Base-by-base conservation (phyloP, 345 rosid genomes). In the Salix caprea region DNA sequence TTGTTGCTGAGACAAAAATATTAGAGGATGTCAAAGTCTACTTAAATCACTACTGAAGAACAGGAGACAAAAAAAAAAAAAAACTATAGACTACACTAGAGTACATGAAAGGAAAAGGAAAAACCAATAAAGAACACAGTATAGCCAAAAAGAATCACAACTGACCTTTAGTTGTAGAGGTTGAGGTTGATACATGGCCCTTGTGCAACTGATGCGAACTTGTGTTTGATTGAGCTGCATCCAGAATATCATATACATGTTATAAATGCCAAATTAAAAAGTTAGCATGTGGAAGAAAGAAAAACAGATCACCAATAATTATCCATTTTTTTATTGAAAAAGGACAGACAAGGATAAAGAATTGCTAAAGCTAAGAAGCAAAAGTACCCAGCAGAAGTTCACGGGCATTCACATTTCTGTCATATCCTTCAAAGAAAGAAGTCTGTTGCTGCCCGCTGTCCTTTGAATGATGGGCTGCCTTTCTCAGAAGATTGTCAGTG, bases 91-190 rank as follows among this genome's bases (percentile, higher is more conserved):
- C 62, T 2, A 28, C 48, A 5, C 8, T 4, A 44, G 36, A 2
- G 16, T 13, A 19, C 23, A 18, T 48, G 12, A 50, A 65, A 34
- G 18, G 10, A 15, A 5, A 26, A 21, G 19, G 19, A 46, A 65
- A 74, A 58, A 13, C 0, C 39, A 23, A 16, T 0, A 50, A 40
- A 37, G 24, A 23, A 36, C 15, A 23, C 12, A 14, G 67, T 28
- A 50, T 13, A 50, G 32, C 37, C 34, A 37, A 58, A 2, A 28
- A 13, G 46, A 44, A 65, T 37, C 28, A 30, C 75, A 50, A 23
- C 52, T 67, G 14, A 90, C 94, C 91, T 87, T 88, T 88, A 37
- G 86, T 52, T 30, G 89, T 81, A 62, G 89, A 73, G 71, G 79
- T 77, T 44, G 84, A 77, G 48, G 87, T 76, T 19, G 87, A 79